Evolutionary conservation across 148 eudicot genomes (phyloP), one percentile per base, ranked within the genome.

Genomic region (Camellia japonica): DNA sequence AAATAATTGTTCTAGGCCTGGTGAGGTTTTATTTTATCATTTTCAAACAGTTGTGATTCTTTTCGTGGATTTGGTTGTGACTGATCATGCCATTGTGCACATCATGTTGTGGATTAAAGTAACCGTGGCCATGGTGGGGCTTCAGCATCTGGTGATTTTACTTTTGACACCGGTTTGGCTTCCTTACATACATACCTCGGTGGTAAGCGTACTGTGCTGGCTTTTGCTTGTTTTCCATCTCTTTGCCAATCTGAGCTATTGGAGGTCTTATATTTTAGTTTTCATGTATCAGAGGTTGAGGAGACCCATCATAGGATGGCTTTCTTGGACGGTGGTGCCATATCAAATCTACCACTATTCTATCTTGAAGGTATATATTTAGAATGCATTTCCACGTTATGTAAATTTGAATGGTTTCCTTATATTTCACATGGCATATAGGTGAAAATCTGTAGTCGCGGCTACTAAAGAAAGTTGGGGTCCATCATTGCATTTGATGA

Each of bases 131-230:
- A 81, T 82, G 86, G 82, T 72, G 86, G 79, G 63, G 82, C 80
- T 78, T 77, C 82, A 38, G 82, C 81, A 78, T 78, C 85, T 83
- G 85, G 86, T 64, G 93, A 84, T 68, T 74, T 81, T 62, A 82
- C 93, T 16, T 91, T 85, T 20, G 83, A 91, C 85, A 81, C 94
- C 62, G 81, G 90, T 18, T 80, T 97, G 85, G 97, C 94, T 76
- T 89, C 95, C 79, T 85, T 90, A 79, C 98, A 97, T 87, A 89
- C 94, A 63, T 94, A 97, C 87, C 89, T 97, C 83, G 99, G 99
- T 51, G 99, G 99, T 94, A 88, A 82, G 92, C 74, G 69, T 52
- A 63, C 54, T 54, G n/a, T 71, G 55, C 68, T 66, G 49, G 9
- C 38, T 73, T 18, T 68, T 66, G 69, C 62, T 85, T 30, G 9